A percentile compares a stretch with the other conserved stretches of the same genome.
Evolutionary conservation across 768 basidiomycete species (phyloP).

Genomic region (Pisolithus microcarpus): DNA sequence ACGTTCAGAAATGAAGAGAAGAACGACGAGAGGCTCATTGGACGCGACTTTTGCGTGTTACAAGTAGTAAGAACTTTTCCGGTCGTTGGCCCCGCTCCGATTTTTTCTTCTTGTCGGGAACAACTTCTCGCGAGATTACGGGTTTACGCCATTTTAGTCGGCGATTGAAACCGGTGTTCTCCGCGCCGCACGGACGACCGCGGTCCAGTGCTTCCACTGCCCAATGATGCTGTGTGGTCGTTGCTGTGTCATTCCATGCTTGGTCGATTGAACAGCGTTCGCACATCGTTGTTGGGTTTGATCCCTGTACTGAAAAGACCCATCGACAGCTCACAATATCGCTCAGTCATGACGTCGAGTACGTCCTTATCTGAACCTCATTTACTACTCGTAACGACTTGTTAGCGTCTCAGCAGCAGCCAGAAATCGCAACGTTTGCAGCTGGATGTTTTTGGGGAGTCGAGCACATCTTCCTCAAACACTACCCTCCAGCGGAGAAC

Average conservation of each 20-base stretch:
- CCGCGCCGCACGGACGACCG: not conserved
- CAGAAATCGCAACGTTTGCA: constrained; percentile 42
- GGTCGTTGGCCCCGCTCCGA: too few relatives aligned
- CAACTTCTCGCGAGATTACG: constrained; percentile 22
- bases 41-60: constrained; percentile 1
- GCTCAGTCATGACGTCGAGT: constrained; percentile 32
- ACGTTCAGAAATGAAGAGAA: constrained; percentile 38
- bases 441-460: constrained; percentile 81
- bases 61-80: not conserved
- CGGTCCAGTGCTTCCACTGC: not conserved
- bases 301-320: constrained; percentile 2
- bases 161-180: constrained; percentile 11
- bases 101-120: constrained; percentile 8
- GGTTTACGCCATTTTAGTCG: constrained; percentile 7
- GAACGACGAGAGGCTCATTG: constrained; percentile 38
- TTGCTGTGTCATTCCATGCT: constrained; percentile 6
- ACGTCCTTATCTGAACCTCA: constrained; percentile 7
- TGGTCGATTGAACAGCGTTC: constrained; percentile 9
- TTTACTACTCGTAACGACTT: not conserved
- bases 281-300: constrained; percentile 7
- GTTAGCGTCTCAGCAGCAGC: constrained; percentile 35
- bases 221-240: not conserved
- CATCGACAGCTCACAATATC: constrained; percentile 30
- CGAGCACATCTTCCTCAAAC: constrained; percentile 77
- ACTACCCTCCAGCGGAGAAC: constrained; percentile 61